These are phyloP conservation scores for Myriosclerotinia curreyana DNA, from an alignment of 2,329 filamentous ascomycete genomes.

Conservation along the genomic window DNA sequence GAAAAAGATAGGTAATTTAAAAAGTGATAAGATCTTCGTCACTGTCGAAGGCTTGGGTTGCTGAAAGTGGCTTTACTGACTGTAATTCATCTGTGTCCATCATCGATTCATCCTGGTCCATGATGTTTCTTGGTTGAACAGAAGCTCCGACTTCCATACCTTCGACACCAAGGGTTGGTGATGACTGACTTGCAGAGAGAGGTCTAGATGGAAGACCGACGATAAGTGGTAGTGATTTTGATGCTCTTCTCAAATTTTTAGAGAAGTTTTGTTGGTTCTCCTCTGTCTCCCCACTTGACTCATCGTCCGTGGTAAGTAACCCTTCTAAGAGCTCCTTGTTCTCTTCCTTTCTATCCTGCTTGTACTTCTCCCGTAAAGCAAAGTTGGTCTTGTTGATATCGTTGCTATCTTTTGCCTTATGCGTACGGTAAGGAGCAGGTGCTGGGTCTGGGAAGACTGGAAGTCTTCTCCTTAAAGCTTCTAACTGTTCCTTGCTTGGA, in stretches of 20 bases:
- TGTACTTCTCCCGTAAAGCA: conserved; percentile 2
- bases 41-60: not conserved
- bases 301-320: not conserved
- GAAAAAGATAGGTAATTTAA: not conserved
- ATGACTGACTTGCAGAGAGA: not conserved
- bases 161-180: conserved; percentile 6
- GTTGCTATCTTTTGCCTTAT: conserved; percentile 15
- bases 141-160: conserved; percentile 5
- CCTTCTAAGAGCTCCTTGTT: conserved; percentile 13
- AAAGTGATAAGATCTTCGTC: not conserved
- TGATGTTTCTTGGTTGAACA: conserved; percentile 21
- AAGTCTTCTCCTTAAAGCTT: conserved; percentile 24
- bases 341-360: not conserved
- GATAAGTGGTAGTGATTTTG: not conserved
- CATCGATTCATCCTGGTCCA: conserved; percentile 22
- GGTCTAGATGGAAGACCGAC: not conserved
- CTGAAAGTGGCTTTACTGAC: not conserved
- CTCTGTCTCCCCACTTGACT: not conserved
- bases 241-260: not conserved
- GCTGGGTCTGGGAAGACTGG: conserved; percentile 8
- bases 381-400: conserved; percentile 8
- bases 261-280: not conserved
- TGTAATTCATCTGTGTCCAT: conserved; percentile 36
- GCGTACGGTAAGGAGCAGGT: not conserved
- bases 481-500: conserved; percentile 33